phyloP scores from a whole-genome alignment of 495 filamentous ascomycete genomes.

The Daldinia childiae region DNA sequence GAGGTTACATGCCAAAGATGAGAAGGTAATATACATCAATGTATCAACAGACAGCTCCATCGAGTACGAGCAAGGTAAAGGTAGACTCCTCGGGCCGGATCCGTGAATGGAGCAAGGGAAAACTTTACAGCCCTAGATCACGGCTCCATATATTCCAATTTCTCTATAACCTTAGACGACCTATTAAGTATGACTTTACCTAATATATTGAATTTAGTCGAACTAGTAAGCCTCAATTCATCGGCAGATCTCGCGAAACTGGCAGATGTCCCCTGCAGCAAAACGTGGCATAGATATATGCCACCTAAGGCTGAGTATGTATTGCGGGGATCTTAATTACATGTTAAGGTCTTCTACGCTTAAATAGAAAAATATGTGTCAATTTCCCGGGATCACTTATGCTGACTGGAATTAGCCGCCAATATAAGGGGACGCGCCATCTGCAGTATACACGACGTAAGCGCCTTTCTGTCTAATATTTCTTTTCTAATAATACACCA shows the following conservation, averaged over 20 bases:
- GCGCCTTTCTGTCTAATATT: background rate
- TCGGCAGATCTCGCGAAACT: conserved; percentile 26
- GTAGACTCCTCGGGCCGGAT: conserved; percentile 1
- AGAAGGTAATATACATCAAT: conserved; percentile 33
- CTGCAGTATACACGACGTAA: conserved; percentile 11
- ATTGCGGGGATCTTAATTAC: conserved; percentile 26
- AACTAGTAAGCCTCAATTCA: conserved; percentile 26
- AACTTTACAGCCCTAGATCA: conserved; percentile 3
- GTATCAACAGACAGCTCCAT: background rate
- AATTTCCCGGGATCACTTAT: conserved; percentile 29
- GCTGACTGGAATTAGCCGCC: conserved; percentile 35
- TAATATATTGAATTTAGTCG: conserved; percentile 21
- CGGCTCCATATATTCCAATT: background rate
- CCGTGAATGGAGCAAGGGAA: background rate
- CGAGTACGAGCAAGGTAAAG: conserved; percentile 13
- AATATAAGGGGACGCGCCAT: conserved; percentile 9
- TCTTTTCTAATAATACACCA: conserved; percentile 9
- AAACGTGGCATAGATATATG: conserved; percentile 27
- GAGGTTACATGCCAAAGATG: conserved; percentile 5
- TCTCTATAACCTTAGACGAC: conserved; percentile 1
- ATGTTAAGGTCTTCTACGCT: background rate
- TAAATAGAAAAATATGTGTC: conserved; percentile 38
- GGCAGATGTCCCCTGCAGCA: conserved; percentile 24
- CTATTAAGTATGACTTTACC: background rate
- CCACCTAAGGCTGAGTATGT: conserved; percentile 4